Evolutionary conservation across 2,329 filamentous ascomycete species (phyloP), one percentile per base, ranked within the genome.

Genomic region (Diaporthe citri): DNA sequence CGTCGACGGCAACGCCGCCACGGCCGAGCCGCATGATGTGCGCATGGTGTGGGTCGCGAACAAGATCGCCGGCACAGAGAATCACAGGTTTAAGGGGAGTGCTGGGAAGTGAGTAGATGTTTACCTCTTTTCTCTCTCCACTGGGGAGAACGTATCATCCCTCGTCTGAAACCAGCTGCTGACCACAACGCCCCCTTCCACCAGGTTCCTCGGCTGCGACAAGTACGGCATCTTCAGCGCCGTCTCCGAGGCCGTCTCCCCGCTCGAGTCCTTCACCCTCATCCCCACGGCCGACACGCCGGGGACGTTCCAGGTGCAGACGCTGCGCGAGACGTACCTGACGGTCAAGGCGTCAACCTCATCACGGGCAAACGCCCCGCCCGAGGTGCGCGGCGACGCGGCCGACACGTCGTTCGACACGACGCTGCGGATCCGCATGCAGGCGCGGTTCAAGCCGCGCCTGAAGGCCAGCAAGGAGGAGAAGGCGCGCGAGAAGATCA

Each of bases 41-140:
- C 89, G 96, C 76, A 96, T 98, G 86, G 97, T 99, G 22, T 99
- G 96, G 94, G 91, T 98, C 78, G 95, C 94, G 76, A 97, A 94
- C 79, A 90, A 90, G 78, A 93, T 98, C 17, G 90, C 93, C 0
- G 96, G 96, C 4, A 96, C 94, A 1, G 94, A 97, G 77, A 89
- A 90, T 46, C 93, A 95, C 79, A 93, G 94, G 74, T 94, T 99
- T 83, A 98, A 98, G 85, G 95, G 95, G 0, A 94, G 96, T 79
- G 94, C 98, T 84, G 96, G 95, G 77, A 93, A 91, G 93, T 96
- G 81, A 75, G 87, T 84, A 31, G 2, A 8, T 28, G 34, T 10
- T 2, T 51, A 4, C 25, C 43, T 17, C 17, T 62, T 9, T 48
- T 9, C n/a, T 31, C 9, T 36, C 34, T n/a, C n/a, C 34, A 36